Base-by-base conservation (phyloP, 2,329 filamentous ascomycete genomes). In the Nemania diffusa region DNA sequence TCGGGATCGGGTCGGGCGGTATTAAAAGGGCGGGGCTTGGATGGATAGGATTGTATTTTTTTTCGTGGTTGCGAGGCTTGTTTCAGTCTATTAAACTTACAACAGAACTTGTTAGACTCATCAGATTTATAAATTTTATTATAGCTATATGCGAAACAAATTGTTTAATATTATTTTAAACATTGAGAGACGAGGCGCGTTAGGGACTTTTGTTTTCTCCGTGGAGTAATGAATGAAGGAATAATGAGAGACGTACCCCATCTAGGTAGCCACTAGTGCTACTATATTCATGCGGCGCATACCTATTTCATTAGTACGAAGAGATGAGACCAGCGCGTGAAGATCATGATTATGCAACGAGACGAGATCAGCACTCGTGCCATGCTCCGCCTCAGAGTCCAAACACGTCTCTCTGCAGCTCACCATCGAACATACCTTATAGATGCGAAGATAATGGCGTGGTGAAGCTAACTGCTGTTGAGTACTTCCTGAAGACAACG, bases 1-100 rank as follows among this genome's bases (percentile, higher is more conserved):
- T 55, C 34, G 56, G 64, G 26, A 44, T 61, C 40, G 64, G 64
- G 46, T 53, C 26, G 8, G 63, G 56, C 40, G 60, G 48, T 58
- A 59, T 64, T 8, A 53, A 59, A 61, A 66, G 7, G 24, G 20
- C 24, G 29, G 24, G 22, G 53, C 42, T 26, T 63, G 22, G 55
- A 50, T 27, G 51, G 34, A n/a, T 32, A 46, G 34, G 53, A 22
- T 59, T 42, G 15, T 48, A 44, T 58, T 27, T 34, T 11, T 50
- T 65, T 60, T 40, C n/a, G 11, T 50, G 26, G n/a, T 9, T 46
- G 17, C 7, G 29, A 50, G 20, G n/a, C 42, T 61, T 65, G 42
- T 26, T 52, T 37, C 27, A 15, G 24, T 68, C 44, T 17, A 42
- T 26, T 63, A 59, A 15, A 52, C 55, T 53, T 56, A 57, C 20